A percentile compares a stretch with the other conserved stretches of the same genome.
Conservation (phyloP, 1,284 basidiomycete genomes). For the Pyrrhoderma lamaoense region DNA sequence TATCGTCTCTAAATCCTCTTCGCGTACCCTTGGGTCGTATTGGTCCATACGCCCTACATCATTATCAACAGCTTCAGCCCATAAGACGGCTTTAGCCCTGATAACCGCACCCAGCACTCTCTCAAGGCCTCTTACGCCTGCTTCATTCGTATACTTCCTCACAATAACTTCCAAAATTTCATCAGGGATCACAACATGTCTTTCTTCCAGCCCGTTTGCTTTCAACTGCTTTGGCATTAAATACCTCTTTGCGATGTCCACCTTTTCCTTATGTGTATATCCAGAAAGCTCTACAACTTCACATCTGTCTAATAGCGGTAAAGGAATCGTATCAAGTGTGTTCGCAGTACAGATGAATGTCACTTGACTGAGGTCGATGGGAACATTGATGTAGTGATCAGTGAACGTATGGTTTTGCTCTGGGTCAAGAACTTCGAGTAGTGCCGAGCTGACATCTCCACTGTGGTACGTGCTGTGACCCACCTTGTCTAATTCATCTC, state of each 20-base stretch:
- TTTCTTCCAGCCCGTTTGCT: slow-evolving; percentile 56
- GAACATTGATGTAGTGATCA: slow-evolving; percentile 89
- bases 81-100: slow-evolving; percentile 84
- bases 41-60: neutral
- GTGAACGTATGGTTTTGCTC: slow-evolving; percentile 87
- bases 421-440: slow-evolving; percentile 87
- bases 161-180: slow-evolving; percentile 65
- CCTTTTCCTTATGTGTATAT: slow-evolving; percentile 88
- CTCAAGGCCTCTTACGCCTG: slow-evolving; percentile 88
- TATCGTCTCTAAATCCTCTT: slow-evolving; percentile 75
- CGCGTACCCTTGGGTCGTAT: slow-evolving; percentile 62
- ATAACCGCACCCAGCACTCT: slow-evolving; percentile 82
- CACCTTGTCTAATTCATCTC: slow-evolving; percentile 85
- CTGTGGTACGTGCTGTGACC: slow-evolving; percentile 73
- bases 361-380: slow-evolving; percentile 81
- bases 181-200: slow-evolving; percentile 55
- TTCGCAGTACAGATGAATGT: slow-evolving; percentile 90
- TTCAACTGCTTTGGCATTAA: slow-evolving; percentile 79
- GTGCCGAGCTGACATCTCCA: slow-evolving; percentile 81
- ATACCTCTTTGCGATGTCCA: slow-evolving; percentile 80
- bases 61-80: slow-evolving; percentile 64
- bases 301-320: slow-evolving; percentile 72
- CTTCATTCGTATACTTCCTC: slow-evolving; percentile 78
- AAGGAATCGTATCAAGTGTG: slow-evolving; percentile 80
- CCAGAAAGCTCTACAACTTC: slow-evolving; percentile 69